Evolutionary conservation across 495 filamentous ascomycete species (phyloP).

Genomic region (Neurospora sp.): DNA sequence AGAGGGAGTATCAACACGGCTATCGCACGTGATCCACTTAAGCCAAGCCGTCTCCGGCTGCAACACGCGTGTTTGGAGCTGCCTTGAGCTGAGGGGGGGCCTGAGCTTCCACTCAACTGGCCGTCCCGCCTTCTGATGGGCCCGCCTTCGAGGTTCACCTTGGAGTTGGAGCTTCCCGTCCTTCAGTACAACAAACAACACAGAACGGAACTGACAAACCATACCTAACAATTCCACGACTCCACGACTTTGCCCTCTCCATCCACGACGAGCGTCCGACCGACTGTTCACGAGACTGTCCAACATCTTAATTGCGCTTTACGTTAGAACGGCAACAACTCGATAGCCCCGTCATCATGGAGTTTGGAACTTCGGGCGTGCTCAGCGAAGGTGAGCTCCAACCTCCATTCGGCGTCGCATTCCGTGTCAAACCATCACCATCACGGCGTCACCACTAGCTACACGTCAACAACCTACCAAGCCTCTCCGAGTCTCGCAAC

Average conservation of each 20-base stretch:
- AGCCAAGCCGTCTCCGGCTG: conserved; percentile 7
- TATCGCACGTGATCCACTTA: conserved; percentile 15
- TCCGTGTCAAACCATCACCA: background rate
- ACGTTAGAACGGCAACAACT: background rate
- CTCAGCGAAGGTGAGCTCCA: conserved; percentile 55
- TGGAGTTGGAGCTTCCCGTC: background rate
- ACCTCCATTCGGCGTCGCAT: background rate
- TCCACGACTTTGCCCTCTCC: background rate
- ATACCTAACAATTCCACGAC: background rate
- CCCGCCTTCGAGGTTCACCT: background rate
- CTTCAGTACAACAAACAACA: conserved; percentile 3
- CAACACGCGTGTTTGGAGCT: conserved; percentile 33
- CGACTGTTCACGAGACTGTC: background rate
- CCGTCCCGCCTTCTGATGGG: background rate
- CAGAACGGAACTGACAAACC: no score
- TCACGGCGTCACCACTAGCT: background rate
- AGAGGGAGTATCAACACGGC: background rate
- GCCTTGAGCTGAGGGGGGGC: conserved; percentile 34
- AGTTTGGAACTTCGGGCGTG: conserved; percentile 55
- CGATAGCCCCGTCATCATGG: conserved; percentile 27
- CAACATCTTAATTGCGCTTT: background rate
- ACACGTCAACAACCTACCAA: background rate
- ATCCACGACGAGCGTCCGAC: background rate
- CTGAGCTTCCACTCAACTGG: conserved; percentile 16
- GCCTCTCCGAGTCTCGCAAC: background rate